These are phyloP conservation scores for Chimonanthus praecox DNA, from an alignment of 164 flowering plant species.

Conservation along the genomic window DNA sequence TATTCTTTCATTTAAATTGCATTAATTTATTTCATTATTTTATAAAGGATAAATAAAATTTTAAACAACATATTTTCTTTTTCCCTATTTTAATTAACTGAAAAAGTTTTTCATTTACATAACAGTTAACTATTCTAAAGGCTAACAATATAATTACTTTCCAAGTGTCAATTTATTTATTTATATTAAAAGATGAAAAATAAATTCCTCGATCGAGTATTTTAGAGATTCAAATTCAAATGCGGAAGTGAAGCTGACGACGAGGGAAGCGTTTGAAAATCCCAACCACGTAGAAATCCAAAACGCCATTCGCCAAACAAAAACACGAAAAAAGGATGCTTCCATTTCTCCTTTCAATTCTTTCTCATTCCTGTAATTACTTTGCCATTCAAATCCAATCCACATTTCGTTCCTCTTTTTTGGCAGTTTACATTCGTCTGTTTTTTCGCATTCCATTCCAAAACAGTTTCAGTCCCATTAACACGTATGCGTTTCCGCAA, in stretches of 20 bases:
- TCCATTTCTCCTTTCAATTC: background rate
- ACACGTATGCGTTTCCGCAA: conserved; percentile 1
- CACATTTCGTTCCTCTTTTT: background rate
- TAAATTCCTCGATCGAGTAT: background rate
- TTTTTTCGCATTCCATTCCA: background rate
- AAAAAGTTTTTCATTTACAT: too few species aligned
- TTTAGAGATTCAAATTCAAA: background rate
- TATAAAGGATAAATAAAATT: too few species aligned
- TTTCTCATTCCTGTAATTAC: background rate
- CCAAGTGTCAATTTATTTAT: too few species aligned
- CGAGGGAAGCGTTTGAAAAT: background rate
- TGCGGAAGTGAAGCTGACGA: background rate
- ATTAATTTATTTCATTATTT: too few species aligned
- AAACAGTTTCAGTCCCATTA: background rate
- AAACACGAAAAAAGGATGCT: background rate
- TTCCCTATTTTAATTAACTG: too few species aligned
- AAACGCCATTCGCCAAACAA: background rate
- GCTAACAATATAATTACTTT: too few species aligned
- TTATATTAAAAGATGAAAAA: too few species aligned
- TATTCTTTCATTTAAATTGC: too few species aligned
- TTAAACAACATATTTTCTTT: too few species aligned
- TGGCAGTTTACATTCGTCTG: background rate
- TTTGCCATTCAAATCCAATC: background rate
- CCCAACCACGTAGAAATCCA: background rate
- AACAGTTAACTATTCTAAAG: too few species aligned